Evolutionary conservation across 2,329 filamentous ascomycete species (phyloP), one percentile per base, ranked within the genome.

Genomic region (Hymenoscyphus scutula): DNA sequence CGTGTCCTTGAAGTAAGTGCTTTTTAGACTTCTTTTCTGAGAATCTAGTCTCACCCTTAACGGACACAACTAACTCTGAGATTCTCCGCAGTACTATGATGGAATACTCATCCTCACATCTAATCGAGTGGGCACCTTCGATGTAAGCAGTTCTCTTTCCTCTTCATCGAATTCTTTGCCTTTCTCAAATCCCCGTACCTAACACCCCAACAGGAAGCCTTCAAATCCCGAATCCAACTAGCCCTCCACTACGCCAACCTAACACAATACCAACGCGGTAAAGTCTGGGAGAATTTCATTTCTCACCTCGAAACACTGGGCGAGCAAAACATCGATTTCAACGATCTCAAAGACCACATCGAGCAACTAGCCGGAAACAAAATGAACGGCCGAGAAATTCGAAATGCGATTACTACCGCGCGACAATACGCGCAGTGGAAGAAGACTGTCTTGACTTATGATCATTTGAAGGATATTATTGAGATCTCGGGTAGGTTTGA

Each of bases 101-200:
- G 77, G 77, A 60, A 75, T 78, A 56, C 70, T 76, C 4, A 74
- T 78, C 65, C 70, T 78, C 0, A 78, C 78, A 7, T 73, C 73
- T 23, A 75, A 77, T 25, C 72, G 77, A 1, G 75, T 77, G 53
- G 60, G 71, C 5, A 65, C 63, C 15, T 73, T 78, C 53, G 76
- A 78, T 55, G 71, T 29, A 3, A 29, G 27, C 3, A 29, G 27
- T 6, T 29, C 6, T 29, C 27, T 29, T 29, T 29, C 27, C 6
- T 29, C 27, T 29, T 29, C 3, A 3, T 6, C 27, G 6, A 29
- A 3, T 29, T 4, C 38, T 7, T 41, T n/a, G 34, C 3, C 34
- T n/a, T n/a, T 41, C 15, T 4, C 17, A 41, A 41, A 19, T 1
- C 3, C 1, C 7, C 6, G 27, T n/a, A 10, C 1, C 1, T n/a